Evolutionary conservation across 257 asterid species (phyloP), one percentile per base, ranked within the genome.

Genomic region (Nicotiana otophora): DNA sequence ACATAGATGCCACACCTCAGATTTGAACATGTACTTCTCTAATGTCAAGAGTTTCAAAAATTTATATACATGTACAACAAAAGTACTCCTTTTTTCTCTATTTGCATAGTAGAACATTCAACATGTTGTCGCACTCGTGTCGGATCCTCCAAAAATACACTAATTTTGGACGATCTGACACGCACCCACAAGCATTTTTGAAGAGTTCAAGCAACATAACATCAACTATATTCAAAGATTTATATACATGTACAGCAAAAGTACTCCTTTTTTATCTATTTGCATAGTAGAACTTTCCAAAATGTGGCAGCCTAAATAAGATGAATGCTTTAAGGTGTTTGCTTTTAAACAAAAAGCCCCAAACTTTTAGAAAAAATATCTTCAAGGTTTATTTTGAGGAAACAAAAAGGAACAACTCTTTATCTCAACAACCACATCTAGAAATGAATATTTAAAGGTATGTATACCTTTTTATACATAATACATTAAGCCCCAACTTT

Each of bases 401-500:
- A 74, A 74, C 80, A 15, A 74, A 74, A 74, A 51, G 80, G 15
- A 48, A 23, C 16, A 48, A 74, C 80, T 26, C 80, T 48, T 48
- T 15, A 46, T 48, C 62, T 74, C 62, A 74, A 48, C 77, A 39
- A 39, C 58, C 78, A 70, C 79, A 46, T 26, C 9, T 74, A 74
- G 16, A 74, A 26, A 48, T 74, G 26, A 48, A 48, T 14, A 58
- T 64, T 34, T 2, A 23, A 53, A 15, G 20, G 31, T 16, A 30
- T 17, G 51, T 1, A 54, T 11, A 42, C 58, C 78, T 20, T 39
- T 42, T 39, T 42, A 70, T 42, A 70, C 58, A 20, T 20, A 39
- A 70, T 42, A 70, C 58, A 20, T 20, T n/a, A 39, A 36, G 57
- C 10, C 10, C 31, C 77, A 4, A 36, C 11, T 34, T 8, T 28